A percentile compares a stretch with the other conserved stretches of the same genome.
Conservation (phyloP, 306 rosid species). For the Pachyrhizus erosus region DNA sequence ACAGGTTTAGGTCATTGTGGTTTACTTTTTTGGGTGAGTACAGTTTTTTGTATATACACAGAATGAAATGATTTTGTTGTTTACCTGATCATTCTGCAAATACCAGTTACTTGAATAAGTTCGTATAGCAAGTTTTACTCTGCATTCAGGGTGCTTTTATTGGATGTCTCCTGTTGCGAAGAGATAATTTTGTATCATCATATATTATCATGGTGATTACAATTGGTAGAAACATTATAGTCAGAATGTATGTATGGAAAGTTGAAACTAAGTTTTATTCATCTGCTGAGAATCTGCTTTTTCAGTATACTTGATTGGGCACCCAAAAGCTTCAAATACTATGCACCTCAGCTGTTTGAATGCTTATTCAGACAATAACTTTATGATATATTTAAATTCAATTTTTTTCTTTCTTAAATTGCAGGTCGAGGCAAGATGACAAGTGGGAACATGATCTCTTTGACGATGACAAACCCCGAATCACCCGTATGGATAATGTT, state of each 20-base stretch:
- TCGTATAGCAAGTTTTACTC: background rate
- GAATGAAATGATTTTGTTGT: background rate
- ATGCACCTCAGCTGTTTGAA: conserved; percentile 26
- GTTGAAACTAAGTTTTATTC: conserved; percentile 1
- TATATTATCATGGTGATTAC: conserved; percentile 9
- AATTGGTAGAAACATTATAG: conserved; percentile 16
- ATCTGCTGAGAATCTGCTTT: conserved; percentile 10
- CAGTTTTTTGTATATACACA: background rate
- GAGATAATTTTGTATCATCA: conserved; percentile 5
- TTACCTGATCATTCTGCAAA: background rate
- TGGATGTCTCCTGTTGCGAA: background rate
- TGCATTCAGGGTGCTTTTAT: background rate
- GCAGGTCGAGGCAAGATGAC: conserved; percentile 94
- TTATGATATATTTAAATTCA: background rate
- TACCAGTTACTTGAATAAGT: conserved; percentile 9
- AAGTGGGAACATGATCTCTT: conserved; percentile 99
- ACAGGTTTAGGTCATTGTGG: background rate
- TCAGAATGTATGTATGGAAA: conserved; percentile 22
- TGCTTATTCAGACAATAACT: conserved; percentile 32
- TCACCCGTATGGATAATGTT: conserved; percentile 74
- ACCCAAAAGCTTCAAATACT: conserved; percentile 24
- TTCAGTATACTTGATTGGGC: conserved; percentile 33
- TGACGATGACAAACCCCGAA: conserved; percentile 57
- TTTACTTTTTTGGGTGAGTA: background rate
- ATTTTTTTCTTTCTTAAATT: conserved; percentile 19